A percentile compares a stretch with the other conserved stretches of the same genome.
Evolutionary conservation across 2,329 filamentous ascomycete species (phyloP).

Genomic region (Penicillium palitans): DNA sequence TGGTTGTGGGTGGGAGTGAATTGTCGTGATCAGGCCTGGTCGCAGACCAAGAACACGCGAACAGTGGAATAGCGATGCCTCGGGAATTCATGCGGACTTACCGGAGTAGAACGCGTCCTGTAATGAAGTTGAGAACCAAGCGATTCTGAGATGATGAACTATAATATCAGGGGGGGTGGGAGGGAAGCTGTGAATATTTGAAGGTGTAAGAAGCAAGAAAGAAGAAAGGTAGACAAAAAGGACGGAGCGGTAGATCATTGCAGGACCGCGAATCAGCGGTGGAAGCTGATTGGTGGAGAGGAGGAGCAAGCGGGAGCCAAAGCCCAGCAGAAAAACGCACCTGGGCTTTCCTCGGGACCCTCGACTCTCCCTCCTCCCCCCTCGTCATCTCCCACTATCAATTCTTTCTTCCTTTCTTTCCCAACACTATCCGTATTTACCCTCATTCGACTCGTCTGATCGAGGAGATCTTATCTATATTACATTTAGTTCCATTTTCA

Average conservation of each 20-base stretch:
- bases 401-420: slow-evolving; percentile 10
- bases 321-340: slow-evolving; percentile 21
- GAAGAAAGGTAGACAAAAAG: slow-evolving; percentile 32
- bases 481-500: neutral
- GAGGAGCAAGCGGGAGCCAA: slow-evolving; percentile 39
- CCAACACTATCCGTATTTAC: slow-evolving; percentile 58
- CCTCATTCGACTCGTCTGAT: slow-evolving; percentile 61
- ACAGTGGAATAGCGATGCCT: neutral
- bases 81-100: slow-evolving; percentile 9
- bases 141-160: neutral
- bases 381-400: slow-evolving; percentile 32
- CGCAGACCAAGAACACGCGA: slow-evolving; percentile 7
- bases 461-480: slow-evolving; percentile 37
- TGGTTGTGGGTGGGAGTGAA: neutral
- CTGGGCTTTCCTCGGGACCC: slow-evolving; percentile 27
- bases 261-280: slow-evolving; percentile 28
- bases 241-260: slow-evolving; percentile 40
- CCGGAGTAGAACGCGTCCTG: slow-evolving; percentile 14
- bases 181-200: slow-evolving; percentile 1
- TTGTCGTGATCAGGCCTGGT: slow-evolving; percentile 10
- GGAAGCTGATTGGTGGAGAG: slow-evolving; percentile 39
- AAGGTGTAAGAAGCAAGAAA: slow-evolving; percentile 15
- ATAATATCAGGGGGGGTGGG: neutral
- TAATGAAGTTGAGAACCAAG: neutral
- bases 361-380: slow-evolving; percentile 36